Evolutionary conservation across 2,329 filamentous ascomycete genomes (phyloP).

Genomic region (Pestalotiopsis sp.): DNA sequence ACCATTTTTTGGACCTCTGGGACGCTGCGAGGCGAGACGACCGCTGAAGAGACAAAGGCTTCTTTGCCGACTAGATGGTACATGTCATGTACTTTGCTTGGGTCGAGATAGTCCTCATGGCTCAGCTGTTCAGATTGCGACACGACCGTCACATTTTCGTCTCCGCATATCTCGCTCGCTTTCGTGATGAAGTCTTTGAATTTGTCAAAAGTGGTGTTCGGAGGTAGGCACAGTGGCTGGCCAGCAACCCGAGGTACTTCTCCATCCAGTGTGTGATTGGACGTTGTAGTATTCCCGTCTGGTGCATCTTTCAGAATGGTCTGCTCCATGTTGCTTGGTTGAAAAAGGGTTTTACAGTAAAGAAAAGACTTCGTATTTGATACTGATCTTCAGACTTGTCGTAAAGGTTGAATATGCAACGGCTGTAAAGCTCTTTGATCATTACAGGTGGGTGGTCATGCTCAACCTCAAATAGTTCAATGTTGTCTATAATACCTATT

Average conservation of each 20-base stretch:
- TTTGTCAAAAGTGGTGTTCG: not conserved
- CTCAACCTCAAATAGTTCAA: not conserved
- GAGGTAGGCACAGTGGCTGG: not conserved
- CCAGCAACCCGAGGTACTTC: not conserved
- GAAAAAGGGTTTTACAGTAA: not conserved
- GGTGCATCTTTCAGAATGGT: not conserved
- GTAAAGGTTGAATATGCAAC: not conserved
- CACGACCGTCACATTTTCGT: not conserved
- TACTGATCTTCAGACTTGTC: not conserved
- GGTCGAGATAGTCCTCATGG: not conserved
- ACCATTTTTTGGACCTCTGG: slow-evolving; percentile 36
- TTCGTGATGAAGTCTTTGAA: not conserved
- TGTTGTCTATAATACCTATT: not conserved
- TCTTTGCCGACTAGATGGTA: slow-evolving; percentile 46
- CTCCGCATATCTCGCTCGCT: not conserved
- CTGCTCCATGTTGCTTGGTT: not conserved
- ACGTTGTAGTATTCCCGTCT: not conserved
- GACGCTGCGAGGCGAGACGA: slow-evolving; percentile 35
- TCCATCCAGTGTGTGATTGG: not conserved
- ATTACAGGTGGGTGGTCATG: not conserved
- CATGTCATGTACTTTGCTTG: slow-evolving; percentile 36
- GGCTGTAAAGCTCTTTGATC: not conserved
- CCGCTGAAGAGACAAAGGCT: slow-evolving; percentile 46
- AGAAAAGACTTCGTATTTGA: not conserved
- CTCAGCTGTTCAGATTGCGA: not conserved